Base-by-base conservation (phyloP, 2,329 filamentous ascomycete genomes). In the Epichloe hybrida region DNA sequence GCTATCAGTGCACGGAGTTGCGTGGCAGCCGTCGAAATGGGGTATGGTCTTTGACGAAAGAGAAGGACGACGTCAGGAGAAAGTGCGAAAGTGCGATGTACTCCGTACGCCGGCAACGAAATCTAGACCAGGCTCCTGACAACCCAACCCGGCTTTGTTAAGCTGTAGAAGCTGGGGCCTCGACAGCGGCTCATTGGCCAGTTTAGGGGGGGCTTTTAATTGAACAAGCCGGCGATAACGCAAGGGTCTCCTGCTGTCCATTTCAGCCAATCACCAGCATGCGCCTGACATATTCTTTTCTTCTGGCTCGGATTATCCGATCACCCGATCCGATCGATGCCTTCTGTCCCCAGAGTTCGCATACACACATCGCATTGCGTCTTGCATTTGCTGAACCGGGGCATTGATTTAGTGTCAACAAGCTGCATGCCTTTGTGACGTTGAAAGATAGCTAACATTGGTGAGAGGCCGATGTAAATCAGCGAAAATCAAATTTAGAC, bases 21-120 rank as follows among this genome's bases (percentile, higher is more conserved):
- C 44, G 50, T 42, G 36, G 41, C 48, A 17, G n/a, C 9, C 13
- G 40, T 49, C 35, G 46, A 48, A 46, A 49, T 34, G 46, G 44
- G 23, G 47, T 4, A 46, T 34, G 23, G 43, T n/a, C 49, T 37
- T 21, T 31, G 23, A 43, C n/a, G 23, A 17, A 46, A 37, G 23
- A 44, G 50, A 40, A 51, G 37, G 21, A 47, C 20, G 38, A 17
- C 38, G 47, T 46, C 35, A 23, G 15, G 34, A 37, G 34, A 37
- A 17, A 13, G 37, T 27, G 34, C 17, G 17, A 37, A 23, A 38
- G 31, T 47, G 45, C 36, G 11, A 38, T 21, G 27, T 6, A 5
- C 23, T 1, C 21, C 21, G 27, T 6, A 5, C 23, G 5, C 21
- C 21, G 21, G 5, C 21, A 23, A 23, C 21, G 4, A 21, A 20